Evolutionary conservation across 805 yeast genomes (phyloP), one percentile per base, ranked within the genome.

Genomic region (Yamadazyma insecticola): DNA sequence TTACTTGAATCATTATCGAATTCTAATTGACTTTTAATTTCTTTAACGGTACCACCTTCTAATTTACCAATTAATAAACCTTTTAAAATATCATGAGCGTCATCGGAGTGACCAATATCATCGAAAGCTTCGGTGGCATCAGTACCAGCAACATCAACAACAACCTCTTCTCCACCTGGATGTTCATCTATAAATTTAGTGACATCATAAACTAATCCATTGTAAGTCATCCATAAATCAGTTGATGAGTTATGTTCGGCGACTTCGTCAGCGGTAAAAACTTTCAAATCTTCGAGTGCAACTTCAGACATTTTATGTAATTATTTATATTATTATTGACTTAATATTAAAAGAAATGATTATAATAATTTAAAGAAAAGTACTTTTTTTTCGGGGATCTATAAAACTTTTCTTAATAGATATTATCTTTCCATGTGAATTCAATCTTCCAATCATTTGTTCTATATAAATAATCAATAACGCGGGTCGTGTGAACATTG

Each of bases 91-190:
- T 81, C 92, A 47, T 79, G 78, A 24, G 99, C 97, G 45, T 89
- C 96, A 41, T 89, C 97, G 21, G 97, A 87, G 64, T 92, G 99
- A 21, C 99, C 99, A 54, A 92, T 89, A 52, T 87, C 96, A 45
- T 65, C 57, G 41, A 65, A 66, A 3, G 67, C 70, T 44, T 63
- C 70, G 29, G 70, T 66, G 31, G 70, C 68, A 44, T 65, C 70
- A 11, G 52, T 48, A 17, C 71, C 71, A 15, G 68, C 71, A 32
- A 49, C 52, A 44, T 66, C 72, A 29, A 55, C 51, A 33, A 65
- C 51, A 28, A 66, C 71, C 48, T 65, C 72, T 45, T 66, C 70
- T 31, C 72, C 72, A 45, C 72, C 71, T 7, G 71, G 71, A 47
- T 66, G 71, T 46, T 63, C 63, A 47, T 72, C 68, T 39, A 70